Conservation (phyloP, 2,329 filamentous ascomycete species). For the Diatrype stigma region DNA sequence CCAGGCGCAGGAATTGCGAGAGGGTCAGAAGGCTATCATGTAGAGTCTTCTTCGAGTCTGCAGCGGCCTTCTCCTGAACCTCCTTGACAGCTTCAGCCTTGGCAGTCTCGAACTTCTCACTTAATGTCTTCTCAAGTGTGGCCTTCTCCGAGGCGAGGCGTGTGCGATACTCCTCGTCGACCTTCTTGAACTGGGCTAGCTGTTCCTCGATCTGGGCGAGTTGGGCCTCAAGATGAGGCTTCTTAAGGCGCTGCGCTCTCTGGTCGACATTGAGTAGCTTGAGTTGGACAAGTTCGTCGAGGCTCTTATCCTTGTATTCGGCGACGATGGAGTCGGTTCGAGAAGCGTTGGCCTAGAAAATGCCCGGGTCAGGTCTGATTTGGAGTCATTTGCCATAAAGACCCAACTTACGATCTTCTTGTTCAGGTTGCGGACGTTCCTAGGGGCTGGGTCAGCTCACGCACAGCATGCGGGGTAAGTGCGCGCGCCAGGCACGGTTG, state of each 20-base stretch:
- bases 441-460: slow-evolving; percentile 30
- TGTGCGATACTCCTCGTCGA: slow-evolving; percentile 67
- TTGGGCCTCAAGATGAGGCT: slow-evolving; percentile 66
- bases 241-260: slow-evolving; percentile 72
- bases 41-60: slow-evolving; percentile 51
- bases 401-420: slow-evolving; percentile 79
- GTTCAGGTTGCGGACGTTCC: slow-evolving; percentile 84
- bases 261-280: slow-evolving; percentile 79
- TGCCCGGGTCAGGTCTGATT: not conserved
- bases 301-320: slow-evolving; percentile 64
- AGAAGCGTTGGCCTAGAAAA: slow-evolving; percentile 58
- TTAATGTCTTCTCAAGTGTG: slow-evolving; percentile 54
- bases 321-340: slow-evolving; percentile 68
- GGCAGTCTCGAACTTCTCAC: slow-evolving; percentile 48
- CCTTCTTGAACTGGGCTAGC: slow-evolving; percentile 68
- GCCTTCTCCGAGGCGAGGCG: slow-evolving; percentile 55
- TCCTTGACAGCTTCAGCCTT: slow-evolving; percentile 51
- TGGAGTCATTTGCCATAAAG: not conserved
- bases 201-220: slow-evolving; percentile 70
- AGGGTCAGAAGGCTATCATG: slow-evolving; percentile 64
- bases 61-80: slow-evolving; percentile 50
- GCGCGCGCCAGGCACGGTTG: slow-evolving; percentile 1
- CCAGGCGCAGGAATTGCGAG: slow-evolving; percentile 76
- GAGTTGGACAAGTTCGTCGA: slow-evolving; percentile 67
- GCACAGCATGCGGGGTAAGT: slow-evolving; percentile 12